A percentile compares a stretch with the other conserved stretches of the same genome.
Conservation (phyloP, 2,329 filamentous ascomycete species). For the Fusarium proliferatum region DNA sequence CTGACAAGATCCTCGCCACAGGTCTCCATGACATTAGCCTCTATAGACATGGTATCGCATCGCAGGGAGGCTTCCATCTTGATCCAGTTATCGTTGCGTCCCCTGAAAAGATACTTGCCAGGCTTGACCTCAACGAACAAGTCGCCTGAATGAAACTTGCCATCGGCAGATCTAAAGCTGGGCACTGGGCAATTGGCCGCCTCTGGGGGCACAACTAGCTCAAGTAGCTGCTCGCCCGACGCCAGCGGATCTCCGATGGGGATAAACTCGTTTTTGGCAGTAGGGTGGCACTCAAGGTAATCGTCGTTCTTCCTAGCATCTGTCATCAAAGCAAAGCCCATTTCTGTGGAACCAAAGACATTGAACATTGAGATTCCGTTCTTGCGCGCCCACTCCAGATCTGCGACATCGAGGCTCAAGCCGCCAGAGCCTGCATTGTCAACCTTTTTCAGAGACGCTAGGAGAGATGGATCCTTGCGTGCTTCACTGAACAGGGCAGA, state of each 20-base stretch:
- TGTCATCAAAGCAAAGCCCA: constrained; percentile 3
- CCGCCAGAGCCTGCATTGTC: constrained; percentile 17
- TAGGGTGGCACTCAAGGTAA: neutral
- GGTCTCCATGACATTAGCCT: constrained; percentile 27
- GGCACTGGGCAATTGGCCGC: constrained; percentile 30
- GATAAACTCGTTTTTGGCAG: constrained; percentile 5
- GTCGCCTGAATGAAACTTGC: constrained; percentile 40
- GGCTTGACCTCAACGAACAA: constrained; percentile 40
- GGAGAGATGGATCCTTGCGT: constrained; percentile 8
- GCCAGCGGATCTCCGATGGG: neutral
- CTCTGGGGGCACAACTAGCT: constrained; percentile 18
- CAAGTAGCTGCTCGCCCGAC: constrained; percentile 8
- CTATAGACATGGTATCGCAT: constrained; percentile 39
- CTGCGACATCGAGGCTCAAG: neutral
- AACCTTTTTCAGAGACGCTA: constrained; percentile 6
- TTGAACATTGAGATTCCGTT: constrained; percentile 17
- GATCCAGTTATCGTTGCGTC: constrained; percentile 43
- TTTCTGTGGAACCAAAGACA: constrained; percentile 30
- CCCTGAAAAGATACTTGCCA: constrained; percentile 27
- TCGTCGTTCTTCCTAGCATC: neutral
- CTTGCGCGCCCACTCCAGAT: constrained; percentile 23
- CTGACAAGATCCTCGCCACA: constrained; percentile 35
- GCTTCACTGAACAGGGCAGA: constrained; percentile 22
- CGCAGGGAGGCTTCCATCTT: constrained; percentile 38
- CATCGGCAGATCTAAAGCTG: constrained; percentile 22